Evolutionary conservation across 2,329 filamentous ascomycete species (phyloP).

Genomic region (Magnaporthiopsis poae): DNA sequence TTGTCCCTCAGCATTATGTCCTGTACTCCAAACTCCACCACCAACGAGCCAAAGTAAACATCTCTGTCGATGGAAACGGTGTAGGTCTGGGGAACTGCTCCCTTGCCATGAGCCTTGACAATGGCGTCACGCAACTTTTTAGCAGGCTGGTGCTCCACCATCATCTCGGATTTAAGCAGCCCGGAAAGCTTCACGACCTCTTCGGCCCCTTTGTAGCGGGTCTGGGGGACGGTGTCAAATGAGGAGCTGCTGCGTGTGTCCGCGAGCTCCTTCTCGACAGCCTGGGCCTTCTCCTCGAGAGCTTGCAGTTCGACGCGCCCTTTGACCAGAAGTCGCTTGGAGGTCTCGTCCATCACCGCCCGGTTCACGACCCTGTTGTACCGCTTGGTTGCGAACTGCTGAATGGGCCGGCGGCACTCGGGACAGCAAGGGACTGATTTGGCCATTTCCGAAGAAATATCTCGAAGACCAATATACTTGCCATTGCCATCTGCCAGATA

Average conservation of each 20-base stretch:
- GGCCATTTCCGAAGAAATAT: slow-evolving; percentile 36
- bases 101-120: not conserved
- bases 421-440: slow-evolving; percentile 40
- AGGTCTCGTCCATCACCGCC: slow-evolving; percentile 51
- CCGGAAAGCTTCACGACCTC: not conserved
- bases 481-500: slow-evolving; percentile 33
- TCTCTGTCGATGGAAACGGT: not conserved
- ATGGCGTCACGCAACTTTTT: slow-evolving; percentile 6
- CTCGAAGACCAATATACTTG: slow-evolving; percentile 26
- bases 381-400: slow-evolving; percentile 38
- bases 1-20: slow-evolving; percentile 1
- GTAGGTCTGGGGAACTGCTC: not conserved
- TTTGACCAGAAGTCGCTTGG: slow-evolving; percentile 50
- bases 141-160: not conserved
- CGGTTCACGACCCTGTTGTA: slow-evolving; percentile 54
- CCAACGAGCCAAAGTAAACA: not conserved
- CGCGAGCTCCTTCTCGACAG: slow-evolving; percentile 19
- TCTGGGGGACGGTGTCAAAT: not conserved
- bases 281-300: slow-evolving; percentile 18
- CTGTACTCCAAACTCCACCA: not conserved
- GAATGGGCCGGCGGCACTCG: slow-evolving; percentile 48
- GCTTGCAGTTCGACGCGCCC: slow-evolving; percentile 31
- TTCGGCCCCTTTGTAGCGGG: not conserved
- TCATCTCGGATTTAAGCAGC: not conserved
- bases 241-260: not conserved